Base-by-base conservation (phyloP, 139 green algal species). In the Volvox reticuliferus region DNA sequence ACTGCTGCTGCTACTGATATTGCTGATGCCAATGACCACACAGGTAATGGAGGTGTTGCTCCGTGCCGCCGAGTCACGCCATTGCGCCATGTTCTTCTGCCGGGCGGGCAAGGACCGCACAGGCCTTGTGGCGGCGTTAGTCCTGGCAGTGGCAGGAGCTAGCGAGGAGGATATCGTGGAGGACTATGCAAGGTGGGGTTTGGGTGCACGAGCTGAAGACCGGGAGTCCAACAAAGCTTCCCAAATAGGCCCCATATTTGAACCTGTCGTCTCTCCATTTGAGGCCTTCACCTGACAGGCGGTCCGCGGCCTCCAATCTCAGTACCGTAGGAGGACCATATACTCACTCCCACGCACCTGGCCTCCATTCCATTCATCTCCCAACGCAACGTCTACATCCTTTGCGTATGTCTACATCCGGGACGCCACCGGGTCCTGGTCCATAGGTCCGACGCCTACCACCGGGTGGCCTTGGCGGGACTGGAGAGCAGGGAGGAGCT, bases 21-120 rank as follows among this genome's bases (percentile, higher is more conserved):
- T 55, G 44, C 44, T 9, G 44, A 55, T 55, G 44, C 44, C 44
- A 55, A 55, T 55, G 44, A 55, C 26, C 6, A 28, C 67, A 3
- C 84, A 82, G 69, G 85, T 82, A 26, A 67, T 86, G 82, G 71
- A 90, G 50, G 79, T 87, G 65, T 36, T 85, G 61, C 61, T 91
- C 37, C 28, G 3, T 26, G 76, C 89, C 13, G 92, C 88, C 22
- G 86, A 93, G 75, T 63, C 50, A 28, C 61, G 79, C 0, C 88
- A 94, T 82, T 90, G 93, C 1, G 82, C 93, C 35, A 86, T 98
- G 81, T 95, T 98, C 89, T 98, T 98, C 90, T 98, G 96, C 91
- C 87, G 90, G 68, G 86, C 93, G 30, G 95, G 96, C 77, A 98
- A 98, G 87, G 96, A 98, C 87, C 92, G 96, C 67, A 98, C 96